These are phyloP conservation scores for Septoria petroselini DNA, from an alignment of 2,329 filamentous ascomycete species.

Conservation along the genomic window DNA sequence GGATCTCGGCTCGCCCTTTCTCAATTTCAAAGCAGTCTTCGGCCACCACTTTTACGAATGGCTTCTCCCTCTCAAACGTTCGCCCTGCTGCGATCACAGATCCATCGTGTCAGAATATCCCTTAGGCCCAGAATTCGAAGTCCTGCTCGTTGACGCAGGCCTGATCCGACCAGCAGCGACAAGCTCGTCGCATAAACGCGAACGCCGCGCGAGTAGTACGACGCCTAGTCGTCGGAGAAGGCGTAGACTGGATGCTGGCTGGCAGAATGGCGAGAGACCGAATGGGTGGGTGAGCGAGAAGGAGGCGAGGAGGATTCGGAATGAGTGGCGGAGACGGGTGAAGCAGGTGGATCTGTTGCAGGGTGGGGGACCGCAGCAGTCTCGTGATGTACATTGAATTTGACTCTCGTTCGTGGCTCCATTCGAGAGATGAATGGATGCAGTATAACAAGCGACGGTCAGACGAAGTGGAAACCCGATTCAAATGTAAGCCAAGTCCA, in stretches of 20 bases:
- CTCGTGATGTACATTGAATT: not conserved
- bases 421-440: not conserved
- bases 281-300: constrained; percentile 35
- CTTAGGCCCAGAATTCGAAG: constrained; percentile 37
- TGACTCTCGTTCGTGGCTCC: not conserved
- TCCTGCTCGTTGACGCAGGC: constrained; percentile 35
- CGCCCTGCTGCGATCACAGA: constrained; percentile 67
- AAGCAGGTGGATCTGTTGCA: constrained; percentile 5
- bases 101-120: constrained; percentile 36
- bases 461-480: too few species aligned
- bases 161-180: constrained; percentile 26
- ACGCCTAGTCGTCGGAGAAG: constrained; percentile 22
- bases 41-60: constrained; percentile 69
- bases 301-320: constrained; percentile 30
- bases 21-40: constrained; percentile 79
- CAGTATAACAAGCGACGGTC: not conserved
- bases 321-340: constrained; percentile 23
- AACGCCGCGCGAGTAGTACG: constrained; percentile 15
- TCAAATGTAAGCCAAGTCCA: too few species aligned
- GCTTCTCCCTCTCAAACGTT: constrained; percentile 71
- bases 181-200: constrained; percentile 9
- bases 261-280: constrained; percentile 38
- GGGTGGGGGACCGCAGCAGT: constrained; percentile 1
- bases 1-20: constrained; percentile 62
- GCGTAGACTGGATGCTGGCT: constrained; percentile 31